These are phyloP conservation scores for Peniophora sp. DNA, from an alignment of 1,284 basidiomycete genomes.

Conservation along the genomic window DNA sequence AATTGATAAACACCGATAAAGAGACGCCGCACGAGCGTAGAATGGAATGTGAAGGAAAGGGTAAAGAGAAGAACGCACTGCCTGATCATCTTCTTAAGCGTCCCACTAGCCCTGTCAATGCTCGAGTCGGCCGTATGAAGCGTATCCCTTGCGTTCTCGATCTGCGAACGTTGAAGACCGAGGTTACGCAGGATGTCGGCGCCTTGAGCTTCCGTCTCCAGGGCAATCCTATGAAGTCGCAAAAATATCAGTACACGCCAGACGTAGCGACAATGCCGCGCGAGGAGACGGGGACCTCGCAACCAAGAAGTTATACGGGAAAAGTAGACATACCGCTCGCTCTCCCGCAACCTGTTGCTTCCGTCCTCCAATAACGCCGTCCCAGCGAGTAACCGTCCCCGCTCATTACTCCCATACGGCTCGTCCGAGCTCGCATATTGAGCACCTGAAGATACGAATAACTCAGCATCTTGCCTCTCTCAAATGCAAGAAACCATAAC, in stretches of 20 bases:
- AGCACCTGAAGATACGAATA: too few species aligned
- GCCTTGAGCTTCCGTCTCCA: constrained; percentile 96
- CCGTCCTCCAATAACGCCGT: constrained; percentile 74
- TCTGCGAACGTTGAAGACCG: constrained; percentile 87
- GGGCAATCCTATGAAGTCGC: constrained; percentile 67
- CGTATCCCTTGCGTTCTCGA: constrained; percentile 88
- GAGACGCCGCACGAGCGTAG: too few species aligned
- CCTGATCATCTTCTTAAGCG: constrained; percentile 71
- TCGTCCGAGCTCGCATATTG: constrained; percentile 51
- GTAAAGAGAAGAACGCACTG: constrained; percentile 36
- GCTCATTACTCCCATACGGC: constrained; percentile 66
- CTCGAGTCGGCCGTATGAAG: constrained; percentile 62
- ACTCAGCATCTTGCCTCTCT: too few species aligned
- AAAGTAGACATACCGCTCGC: constrained; percentile 45
- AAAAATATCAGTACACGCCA: too few species aligned
- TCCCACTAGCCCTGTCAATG: constrained; percentile 67
- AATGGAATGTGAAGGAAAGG: neutral
- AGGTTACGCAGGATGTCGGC: constrained; percentile 88
- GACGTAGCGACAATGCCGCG: too few species aligned
- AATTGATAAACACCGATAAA: too few species aligned
- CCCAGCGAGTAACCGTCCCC: constrained; percentile 73
- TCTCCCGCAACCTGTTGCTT: constrained; percentile 78
- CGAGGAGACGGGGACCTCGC: too few species aligned
- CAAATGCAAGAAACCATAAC: too few species aligned
- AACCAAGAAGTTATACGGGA: too few species aligned